Evolutionary conservation across 805 yeast species (phyloP), one percentile per base, ranked within the genome.

Genomic region (Candida koratica): DNA sequence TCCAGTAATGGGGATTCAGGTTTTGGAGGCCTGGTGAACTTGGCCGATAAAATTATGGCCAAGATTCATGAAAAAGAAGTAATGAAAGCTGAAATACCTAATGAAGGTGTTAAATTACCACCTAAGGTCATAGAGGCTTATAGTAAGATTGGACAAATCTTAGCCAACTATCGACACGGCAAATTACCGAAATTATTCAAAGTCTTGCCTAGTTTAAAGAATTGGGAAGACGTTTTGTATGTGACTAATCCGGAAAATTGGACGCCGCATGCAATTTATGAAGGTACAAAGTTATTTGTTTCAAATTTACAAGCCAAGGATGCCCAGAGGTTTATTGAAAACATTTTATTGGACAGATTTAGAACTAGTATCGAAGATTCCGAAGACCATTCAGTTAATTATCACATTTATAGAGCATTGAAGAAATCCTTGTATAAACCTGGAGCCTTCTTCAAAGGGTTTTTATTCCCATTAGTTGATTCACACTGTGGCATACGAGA

Each of bases 91-190:
- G 43, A 49, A 52, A 69, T 65, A 58, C 45, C 45, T 23, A 64
- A 56, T 14, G 90, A 86, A 49, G 86, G 81, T 35, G 96, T 90
- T 4, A 71, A 84, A 48, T 71, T 93, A 41, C 98, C 99, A 5
- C 96, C 96, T 39, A 89, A 93, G 58, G 97, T 93, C 38, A 88
- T 93, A 51, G 88, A 84, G 45, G 97, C 96, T 1, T 93, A 90
- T 58, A 81, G 86, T 32, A 86, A 86, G 54, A 90, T 93, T 30
- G 97, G 97, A 6, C 80, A 79, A 47, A 80, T 90, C 35, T 69
- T 93, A 41, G 73, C 87, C 14, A 79, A 94, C 4, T 93, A 94
- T 77, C 83, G 89, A 25, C 95, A 93, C 52, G 99, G 98, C 33
- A 89, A 89, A 60, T 71, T 93, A 36, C 98, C 98, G n/a, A 89